These are phyloP conservation scores for Leccinum pachyderme DNA, from an alignment of 1,284 basidiomycete species.

Conservation along the genomic window DNA sequence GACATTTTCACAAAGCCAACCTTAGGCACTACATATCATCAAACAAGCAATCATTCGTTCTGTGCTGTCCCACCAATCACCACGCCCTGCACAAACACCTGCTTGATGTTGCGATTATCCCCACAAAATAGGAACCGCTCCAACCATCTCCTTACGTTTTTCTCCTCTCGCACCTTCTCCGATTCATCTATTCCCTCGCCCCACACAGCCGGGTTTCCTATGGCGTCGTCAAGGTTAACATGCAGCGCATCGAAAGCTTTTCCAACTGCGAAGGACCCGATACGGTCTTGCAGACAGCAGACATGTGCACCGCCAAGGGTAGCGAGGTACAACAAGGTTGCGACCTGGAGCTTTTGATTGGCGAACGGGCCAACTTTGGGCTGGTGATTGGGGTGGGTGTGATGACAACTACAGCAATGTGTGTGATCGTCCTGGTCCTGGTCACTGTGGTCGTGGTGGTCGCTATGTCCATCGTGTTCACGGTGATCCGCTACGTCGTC, in stretches of 20 bases:
- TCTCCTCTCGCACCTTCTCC: constrained; percentile 5
- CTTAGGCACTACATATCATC: neutral
- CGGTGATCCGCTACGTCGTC: neutral
- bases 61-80: constrained; percentile 62
- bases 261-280: constrained; percentile 76
- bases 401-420: neutral
- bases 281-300: constrained; percentile 62
- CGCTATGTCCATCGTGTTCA: neutral
- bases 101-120: constrained; percentile 83
- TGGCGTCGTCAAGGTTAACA: constrained; percentile 48
- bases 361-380: constrained; percentile 41
- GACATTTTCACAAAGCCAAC: too few species aligned
- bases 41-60: neutral
- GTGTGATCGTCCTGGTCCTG: neutral
- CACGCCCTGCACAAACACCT: constrained; percentile 84
- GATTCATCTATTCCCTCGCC: constrained; percentile 31
- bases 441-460: neutral
- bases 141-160: constrained; percentile 48
- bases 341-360: constrained; percentile 62
- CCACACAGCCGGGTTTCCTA: constrained; percentile 65
- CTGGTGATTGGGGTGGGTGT: neutral
- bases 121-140: constrained; percentile 80
- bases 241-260: constrained; percentile 91
- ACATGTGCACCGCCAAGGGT: constrained; percentile 89
- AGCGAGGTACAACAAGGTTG: constrained; percentile 83